Conservation (phyloP, 768 basidiomycete genomes). For the Lentinula lateritia region DNA sequence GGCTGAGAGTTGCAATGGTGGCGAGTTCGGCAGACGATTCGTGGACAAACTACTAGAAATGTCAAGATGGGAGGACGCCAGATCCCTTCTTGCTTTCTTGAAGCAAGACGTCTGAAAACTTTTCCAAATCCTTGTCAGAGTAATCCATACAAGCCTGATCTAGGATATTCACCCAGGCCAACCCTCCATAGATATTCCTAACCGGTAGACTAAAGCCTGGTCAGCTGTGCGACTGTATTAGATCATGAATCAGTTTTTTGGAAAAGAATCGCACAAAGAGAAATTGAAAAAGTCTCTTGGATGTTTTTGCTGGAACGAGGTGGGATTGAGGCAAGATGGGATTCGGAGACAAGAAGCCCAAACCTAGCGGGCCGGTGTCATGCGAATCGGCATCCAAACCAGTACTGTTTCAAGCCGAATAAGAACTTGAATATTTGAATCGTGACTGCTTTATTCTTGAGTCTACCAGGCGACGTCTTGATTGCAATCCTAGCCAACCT, state of each 20-base stretch:
- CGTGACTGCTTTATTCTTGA: conserved; percentile 17
- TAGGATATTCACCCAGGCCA: not conserved
- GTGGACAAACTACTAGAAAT: not conserved
- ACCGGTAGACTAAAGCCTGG: not conserved
- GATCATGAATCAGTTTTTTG: not conserved
- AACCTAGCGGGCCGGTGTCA: not conserved
- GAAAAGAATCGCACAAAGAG: not conserved
- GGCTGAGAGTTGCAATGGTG: not conserved
- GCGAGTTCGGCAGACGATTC: not conserved
- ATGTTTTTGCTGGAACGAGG: not conserved
- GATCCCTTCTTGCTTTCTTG: not conserved
- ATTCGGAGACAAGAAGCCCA: not conserved
- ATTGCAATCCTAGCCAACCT: conserved; percentile 29
- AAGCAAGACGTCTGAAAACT: not conserved
- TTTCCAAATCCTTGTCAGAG: not conserved
- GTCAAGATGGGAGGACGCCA: not conserved
- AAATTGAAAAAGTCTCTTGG: not conserved
- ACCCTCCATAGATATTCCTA: not conserved
- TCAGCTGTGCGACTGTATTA: not conserved
- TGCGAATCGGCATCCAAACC: not conserved
- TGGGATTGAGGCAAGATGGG: not conserved
- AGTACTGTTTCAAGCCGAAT: no score
- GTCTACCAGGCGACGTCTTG: conserved; percentile 40
- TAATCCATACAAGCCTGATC: not conserved
- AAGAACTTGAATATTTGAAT: no score